Evolutionary conservation across 495 filamentous ascomycete genomes (phyloP).

Genomic region (Articulospora tetracladia): DNA sequence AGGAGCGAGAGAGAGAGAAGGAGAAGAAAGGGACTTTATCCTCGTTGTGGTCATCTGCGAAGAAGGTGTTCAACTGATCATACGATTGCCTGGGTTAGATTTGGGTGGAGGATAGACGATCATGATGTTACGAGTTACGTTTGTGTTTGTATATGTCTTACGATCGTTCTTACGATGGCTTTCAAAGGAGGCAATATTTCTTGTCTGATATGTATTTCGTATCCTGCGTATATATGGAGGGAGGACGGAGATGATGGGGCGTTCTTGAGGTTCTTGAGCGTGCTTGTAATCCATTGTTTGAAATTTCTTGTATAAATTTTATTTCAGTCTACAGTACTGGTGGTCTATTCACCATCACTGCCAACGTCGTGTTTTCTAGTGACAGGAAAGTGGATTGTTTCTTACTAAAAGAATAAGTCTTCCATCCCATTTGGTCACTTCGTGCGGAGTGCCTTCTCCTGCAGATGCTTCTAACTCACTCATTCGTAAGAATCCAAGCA

Average conservation of each 20-base stretch:
- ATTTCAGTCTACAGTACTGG: background rate
- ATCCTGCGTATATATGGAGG: constrained; percentile 15
- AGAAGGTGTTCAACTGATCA: constrained; percentile 20
- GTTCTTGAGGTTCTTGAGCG: background rate
- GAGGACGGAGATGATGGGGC: background rate
- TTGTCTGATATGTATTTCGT: constrained; percentile 20
- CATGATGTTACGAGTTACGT: constrained; percentile 16
- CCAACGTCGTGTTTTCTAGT: too few species aligned
- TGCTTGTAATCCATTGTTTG: background rate
- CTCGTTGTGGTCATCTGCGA: constrained; percentile 17
- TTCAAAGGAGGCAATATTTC: constrained; percentile 1
- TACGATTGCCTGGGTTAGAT: background rate
- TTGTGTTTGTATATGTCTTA: background rate
- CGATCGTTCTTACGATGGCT: background rate
- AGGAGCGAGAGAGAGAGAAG: constrained; percentile 9
- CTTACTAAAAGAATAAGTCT: too few species aligned
- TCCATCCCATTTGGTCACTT: too few species aligned
- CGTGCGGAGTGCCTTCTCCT: too few species aligned
- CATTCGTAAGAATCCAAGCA: too few species aligned
- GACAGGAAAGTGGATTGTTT: too few species aligned
- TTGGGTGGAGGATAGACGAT: background rate
- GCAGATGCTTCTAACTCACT: too few species aligned
- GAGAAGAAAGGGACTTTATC: constrained; percentile 15
- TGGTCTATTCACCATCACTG: too few species aligned
- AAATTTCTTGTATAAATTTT: background rate